phyloP scores from a whole-genome alignment of 2,329 filamentous ascomycete species.

The Claviceps citrina region DNA sequence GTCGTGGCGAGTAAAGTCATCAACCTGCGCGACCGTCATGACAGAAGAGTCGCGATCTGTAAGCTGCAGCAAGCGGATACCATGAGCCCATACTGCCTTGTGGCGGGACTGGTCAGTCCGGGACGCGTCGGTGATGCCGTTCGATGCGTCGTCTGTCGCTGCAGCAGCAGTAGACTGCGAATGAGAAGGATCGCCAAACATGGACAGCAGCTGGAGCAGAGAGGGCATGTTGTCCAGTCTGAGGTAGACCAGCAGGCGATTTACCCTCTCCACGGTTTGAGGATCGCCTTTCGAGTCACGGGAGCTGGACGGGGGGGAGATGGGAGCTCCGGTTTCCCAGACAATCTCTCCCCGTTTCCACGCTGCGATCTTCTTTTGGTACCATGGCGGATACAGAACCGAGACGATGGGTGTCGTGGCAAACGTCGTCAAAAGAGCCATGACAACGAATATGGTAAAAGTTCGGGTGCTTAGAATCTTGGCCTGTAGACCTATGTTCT shows the following conservation, averaged over 20 bases:
- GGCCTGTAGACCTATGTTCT: slow-evolving; percentile 66
- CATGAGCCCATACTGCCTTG: slow-evolving; percentile 52
- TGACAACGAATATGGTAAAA: slow-evolving; percentile 89
- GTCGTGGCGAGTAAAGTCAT: slow-evolving; percentile 57
- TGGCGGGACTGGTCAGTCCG: neutral
- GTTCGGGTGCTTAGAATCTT: slow-evolving; percentile 65
- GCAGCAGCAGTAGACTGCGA: slow-evolving; percentile 3
- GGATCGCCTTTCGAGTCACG: slow-evolving; percentile 4
- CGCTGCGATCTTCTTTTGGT: slow-evolving; percentile 35
- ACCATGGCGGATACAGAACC: slow-evolving; percentile 54
- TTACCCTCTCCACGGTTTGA: slow-evolving; percentile 23
- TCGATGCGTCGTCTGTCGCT: slow-evolving; percentile 4
- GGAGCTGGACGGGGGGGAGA: slow-evolving; percentile 7
- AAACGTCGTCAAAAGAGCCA: slow-evolving; percentile 80
- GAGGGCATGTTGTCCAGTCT: slow-evolving; percentile 73
- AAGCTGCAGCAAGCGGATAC: slow-evolving; percentile 71
- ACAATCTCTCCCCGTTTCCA: slow-evolving; percentile 76
- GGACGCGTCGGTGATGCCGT: slow-evolving; percentile 7
- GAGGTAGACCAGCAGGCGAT: slow-evolving; percentile 62
- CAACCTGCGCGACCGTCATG: slow-evolving; percentile 78
- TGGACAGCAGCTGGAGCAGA: slow-evolving; percentile 65
- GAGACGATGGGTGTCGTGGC: slow-evolving; percentile 63
- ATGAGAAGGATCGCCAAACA: slow-evolving; percentile 43
- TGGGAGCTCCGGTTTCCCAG: slow-evolving; percentile 40
- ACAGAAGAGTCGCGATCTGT: slow-evolving; percentile 89